A percentile compares a stretch with the other conserved stretches of the same genome.
Conservation (phyloP, 345 rosid species). For the Eucalyptus victrix region DNA sequence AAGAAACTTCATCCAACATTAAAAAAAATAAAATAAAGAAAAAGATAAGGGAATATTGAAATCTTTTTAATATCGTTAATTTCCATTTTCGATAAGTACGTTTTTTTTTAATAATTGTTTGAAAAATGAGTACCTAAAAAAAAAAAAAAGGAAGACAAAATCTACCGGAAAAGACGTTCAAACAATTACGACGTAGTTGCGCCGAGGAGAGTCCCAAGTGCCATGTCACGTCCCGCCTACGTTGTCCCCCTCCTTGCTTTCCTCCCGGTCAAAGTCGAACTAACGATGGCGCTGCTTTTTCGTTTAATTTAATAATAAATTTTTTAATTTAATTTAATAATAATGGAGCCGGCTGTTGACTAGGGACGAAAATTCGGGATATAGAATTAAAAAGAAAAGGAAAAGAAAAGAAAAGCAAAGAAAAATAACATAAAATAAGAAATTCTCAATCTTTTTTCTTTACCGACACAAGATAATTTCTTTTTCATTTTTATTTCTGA, state of each 20-base stretch:
- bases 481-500: background rate
- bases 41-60: background rate
- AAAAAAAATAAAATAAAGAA: background rate
- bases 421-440: background rate
- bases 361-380: background rate
- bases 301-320: background rate
- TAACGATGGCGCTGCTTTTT: background rate
- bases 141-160: background rate
- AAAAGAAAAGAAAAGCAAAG: too few species aligned
- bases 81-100: background rate
- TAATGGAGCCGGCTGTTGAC: background rate
- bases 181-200: background rate
- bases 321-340: background rate
- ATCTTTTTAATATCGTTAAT: background rate
- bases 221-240: background rate
- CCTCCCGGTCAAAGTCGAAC: background rate
- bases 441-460: background rate
- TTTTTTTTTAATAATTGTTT: background rate
- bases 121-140: background rate
- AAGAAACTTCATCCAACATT: background rate
- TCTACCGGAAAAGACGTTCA: background rate
- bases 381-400: background rate
- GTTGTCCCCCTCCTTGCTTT: background rate
- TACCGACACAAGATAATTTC: rapidly evolving
- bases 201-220: background rate